Conservation (phyloP, 2,329 filamentous ascomycete genomes). For the Parascedosporium putredinis region DNA sequence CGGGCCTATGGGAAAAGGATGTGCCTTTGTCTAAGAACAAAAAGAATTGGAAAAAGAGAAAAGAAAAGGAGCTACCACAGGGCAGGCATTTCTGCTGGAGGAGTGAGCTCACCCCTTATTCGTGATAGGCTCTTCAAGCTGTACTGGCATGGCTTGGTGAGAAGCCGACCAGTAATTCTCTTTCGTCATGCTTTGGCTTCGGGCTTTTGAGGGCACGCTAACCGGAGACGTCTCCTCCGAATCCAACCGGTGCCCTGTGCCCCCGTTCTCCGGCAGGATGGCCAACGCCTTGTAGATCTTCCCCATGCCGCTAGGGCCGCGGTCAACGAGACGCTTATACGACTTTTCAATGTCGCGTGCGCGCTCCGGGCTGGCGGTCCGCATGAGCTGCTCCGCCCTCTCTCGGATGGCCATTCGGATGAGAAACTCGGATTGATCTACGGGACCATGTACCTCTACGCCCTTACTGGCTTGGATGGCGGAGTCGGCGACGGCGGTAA, state of each 20-base stretch:
- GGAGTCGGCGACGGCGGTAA: constrained; percentile 72
- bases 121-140: too few species aligned
- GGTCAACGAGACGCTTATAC: constrained; percentile 77
- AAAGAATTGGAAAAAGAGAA: too few species aligned
- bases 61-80: too few species aligned
- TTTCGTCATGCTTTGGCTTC: too few species aligned
- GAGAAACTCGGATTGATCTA: constrained; percentile 75
- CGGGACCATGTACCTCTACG: constrained; percentile 86
- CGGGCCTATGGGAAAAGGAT: too few species aligned
- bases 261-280: constrained; percentile 71
- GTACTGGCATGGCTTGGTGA: too few species aligned
- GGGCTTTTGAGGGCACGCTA: too few species aligned
- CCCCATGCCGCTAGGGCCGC: constrained; percentile 78
- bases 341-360: constrained; percentile 57
- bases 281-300: constrained; percentile 89
- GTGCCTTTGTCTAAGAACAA: too few species aligned
- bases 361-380: constrained; percentile 34
- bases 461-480: constrained; percentile 65
- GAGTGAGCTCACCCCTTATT: too few species aligned
- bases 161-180: too few species aligned
- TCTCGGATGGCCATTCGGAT: constrained; percentile 72
- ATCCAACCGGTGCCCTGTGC: constrained; percentile 75
- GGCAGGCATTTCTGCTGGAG: too few species aligned
- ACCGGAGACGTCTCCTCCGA: constrained; percentile 77
- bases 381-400: constrained; percentile 58